Conservation (phyloP, 139 green algal genomes). For the Diplosphaera chodatii region DNA sequence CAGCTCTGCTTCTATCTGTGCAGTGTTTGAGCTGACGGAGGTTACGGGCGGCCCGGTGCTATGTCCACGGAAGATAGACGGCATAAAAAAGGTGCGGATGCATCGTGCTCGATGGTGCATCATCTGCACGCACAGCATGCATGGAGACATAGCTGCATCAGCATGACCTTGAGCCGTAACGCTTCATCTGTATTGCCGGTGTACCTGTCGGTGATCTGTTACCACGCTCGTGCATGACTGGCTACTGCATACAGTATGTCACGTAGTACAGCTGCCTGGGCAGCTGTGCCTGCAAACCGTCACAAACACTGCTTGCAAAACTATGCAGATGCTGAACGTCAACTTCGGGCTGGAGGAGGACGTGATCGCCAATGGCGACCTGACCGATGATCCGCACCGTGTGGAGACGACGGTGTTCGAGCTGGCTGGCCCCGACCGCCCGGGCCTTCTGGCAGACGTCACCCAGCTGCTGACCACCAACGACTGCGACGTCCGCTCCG, state of each 20-base stretch:
- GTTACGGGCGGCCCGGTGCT: constrained; percentile 62
- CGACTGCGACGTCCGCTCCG: constrained; percentile 79
- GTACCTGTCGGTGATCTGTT: too few species aligned
- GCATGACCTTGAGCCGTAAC: too few species aligned
- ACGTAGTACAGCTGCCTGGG: too few species aligned
- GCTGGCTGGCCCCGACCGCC: constrained; percentile 70
- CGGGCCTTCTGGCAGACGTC: constrained; percentile 78
- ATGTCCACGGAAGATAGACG: constrained; percentile 66
- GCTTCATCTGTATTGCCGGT: too few species aligned
- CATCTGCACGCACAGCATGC: too few species aligned
- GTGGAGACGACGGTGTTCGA: constrained; percentile 78
- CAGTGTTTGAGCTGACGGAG: constrained; percentile 86
- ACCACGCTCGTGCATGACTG: too few species aligned
- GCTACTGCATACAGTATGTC: too few species aligned
- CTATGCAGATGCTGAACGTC: constrained; percentile 67
- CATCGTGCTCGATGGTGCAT: too few species aligned
- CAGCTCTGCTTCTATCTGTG: too few species aligned
- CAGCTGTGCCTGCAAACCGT: too few species aligned
- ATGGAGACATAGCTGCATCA: too few species aligned
- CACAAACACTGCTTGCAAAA: too few species aligned
- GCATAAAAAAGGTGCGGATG: constrained; percentile 73
- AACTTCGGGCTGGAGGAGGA: constrained; percentile 40
- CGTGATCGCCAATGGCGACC: constrained; percentile 37
- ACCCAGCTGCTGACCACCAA: constrained; percentile 71
- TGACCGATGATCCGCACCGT: constrained; percentile 25